Base-by-base conservation (phyloP, 192 early-diverging fungal genomes). In the Chytriomyces sp. region DNA sequence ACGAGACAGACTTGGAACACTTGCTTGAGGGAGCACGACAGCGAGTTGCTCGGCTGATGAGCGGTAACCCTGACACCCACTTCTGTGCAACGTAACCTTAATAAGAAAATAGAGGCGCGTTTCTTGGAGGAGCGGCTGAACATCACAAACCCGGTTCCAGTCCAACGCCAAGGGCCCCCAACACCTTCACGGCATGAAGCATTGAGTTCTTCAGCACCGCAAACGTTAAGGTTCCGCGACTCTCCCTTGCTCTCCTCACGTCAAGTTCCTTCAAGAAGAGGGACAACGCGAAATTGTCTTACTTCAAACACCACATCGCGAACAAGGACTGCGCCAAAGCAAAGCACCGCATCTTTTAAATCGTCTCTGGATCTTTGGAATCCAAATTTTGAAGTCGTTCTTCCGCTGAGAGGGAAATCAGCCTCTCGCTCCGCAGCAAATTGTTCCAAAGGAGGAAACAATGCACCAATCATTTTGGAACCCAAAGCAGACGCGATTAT, bases 1-100 rank as follows among this genome's bases (percentile, higher is more conserved):
- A 35, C 35, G n/a, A 71, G 23, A 35, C 53, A 18, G 71, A 73
- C 26, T 26, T 73, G 59, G 71, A 73, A 63, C n/a, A 63, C 61
- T 60, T 73, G 8, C 44, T 73, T 9, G 71, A 73, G 60, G 49
- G 44, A 44, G 71, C 71, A 3, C 0, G 71, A 47, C 61, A 45
- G 18, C 45, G 71, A 7, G 71, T 73, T 3, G 71, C 71, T 3
- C 1, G 60, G 23, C 71, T 73, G 2, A 73, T 73, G 71, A 60
- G 45, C 13, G 71, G 71, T 73, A 20, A 64, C 18, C 8, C 3
- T 35, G 16, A 8, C 20, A 2, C n/a, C 10, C 61, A 61, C 8
- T 59, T 7, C 16, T 50, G 8, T 71, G n/a, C 3, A 18, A 8
- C 3, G 0, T 59, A 4, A 28, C 69, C 23, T 24, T 50, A n/a